Percentiles rank a stretch among this genome's conserved stretches.
Conservation (phyloP, 108 stramenopile species). For the Hondaea fermentalgiana region DNA sequence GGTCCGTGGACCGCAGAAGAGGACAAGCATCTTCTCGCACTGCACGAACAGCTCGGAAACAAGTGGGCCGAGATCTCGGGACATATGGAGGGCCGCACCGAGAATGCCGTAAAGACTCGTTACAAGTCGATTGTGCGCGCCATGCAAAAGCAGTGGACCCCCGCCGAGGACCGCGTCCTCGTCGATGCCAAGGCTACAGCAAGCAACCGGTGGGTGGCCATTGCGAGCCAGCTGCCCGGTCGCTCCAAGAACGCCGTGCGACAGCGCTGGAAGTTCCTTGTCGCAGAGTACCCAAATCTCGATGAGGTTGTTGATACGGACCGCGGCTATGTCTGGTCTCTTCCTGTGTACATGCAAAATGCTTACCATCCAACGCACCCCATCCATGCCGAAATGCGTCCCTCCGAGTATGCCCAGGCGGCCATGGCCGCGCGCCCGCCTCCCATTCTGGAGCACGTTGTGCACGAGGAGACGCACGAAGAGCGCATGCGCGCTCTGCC, state of each 20-base stretch:
- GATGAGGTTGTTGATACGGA: not conserved
- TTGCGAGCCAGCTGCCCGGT: not conserved
- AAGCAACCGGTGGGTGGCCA: not conserved
- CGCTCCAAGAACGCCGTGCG: not conserved
- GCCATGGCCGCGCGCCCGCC: not conserved
- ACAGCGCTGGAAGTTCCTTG: constrained; percentile 8
- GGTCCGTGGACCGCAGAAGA: constrained; percentile 56
- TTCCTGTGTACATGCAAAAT: not conserved
- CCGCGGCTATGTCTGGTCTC: not conserved
- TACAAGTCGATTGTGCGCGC: constrained; percentile 7
- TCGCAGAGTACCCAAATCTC: not conserved
- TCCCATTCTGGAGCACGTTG: not conserved
- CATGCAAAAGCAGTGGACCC: not conserved
- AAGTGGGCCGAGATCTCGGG: constrained; percentile 50
- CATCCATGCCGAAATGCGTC: not conserved
- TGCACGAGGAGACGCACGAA: not conserved
- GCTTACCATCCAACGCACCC: not conserved
- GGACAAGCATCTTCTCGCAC: constrained; percentile 35
- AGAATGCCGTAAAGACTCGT: constrained; percentile 44
- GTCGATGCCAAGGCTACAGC: not conserved
- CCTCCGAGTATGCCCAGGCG: not conserved
- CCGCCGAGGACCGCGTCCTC: not conserved
- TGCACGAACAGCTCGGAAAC: constrained; percentile 34
- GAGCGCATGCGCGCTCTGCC: no score
- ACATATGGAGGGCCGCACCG: constrained; percentile 38